Evolutionary conservation across 2,329 filamentous ascomycete genomes (phyloP), one percentile per base, ranked within the genome.

Genomic region (Fusarium incarnatum): DNA sequence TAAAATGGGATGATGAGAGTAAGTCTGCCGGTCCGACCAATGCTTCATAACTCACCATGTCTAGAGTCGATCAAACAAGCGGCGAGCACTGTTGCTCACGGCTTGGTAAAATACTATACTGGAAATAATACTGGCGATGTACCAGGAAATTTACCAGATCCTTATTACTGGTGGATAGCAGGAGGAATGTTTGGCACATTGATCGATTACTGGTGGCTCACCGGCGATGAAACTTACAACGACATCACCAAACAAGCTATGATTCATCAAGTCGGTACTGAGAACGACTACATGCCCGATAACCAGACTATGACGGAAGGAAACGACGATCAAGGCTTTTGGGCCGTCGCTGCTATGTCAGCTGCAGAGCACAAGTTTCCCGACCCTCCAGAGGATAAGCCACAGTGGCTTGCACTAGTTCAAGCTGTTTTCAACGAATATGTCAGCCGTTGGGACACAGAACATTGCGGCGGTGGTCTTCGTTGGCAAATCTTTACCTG

Each of bases 401-500:
- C 91, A 0, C 89, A 91, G 64, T 97, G 83, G 92, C 84, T 96
- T 20, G 89, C 90, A 10, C 85, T 96, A 55, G 90, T 88, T 1
- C 91, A 94, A 78, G 91, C 91, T 13, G 91, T 93, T 3, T 97
- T 95, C 79, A 94, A 95, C 81, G 89, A 91, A 53, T 93, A 94
- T 74, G 88, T 87, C 3, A 80, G 80, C 20, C 87, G 93, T 23
- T 95, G 92, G 91, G 90, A 96, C 71, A 81, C 80, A 4, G 74
- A 80, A 0, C 68, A 77, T 55, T 97, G 94, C 79, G 83, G 81
- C 48, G 94, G 94, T 48, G 94, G 94, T 12, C 80, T 97, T 70
- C 88, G 91, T 68, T 97, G 94, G 94, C 93, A 97, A 81, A 92
- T 97, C 67, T 94, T 91, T 81, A 85, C 87, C 11, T 92, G 90